Base-by-base conservation (phyloP, 768 basidiomycete species). In the Boletus sp. region DNA sequence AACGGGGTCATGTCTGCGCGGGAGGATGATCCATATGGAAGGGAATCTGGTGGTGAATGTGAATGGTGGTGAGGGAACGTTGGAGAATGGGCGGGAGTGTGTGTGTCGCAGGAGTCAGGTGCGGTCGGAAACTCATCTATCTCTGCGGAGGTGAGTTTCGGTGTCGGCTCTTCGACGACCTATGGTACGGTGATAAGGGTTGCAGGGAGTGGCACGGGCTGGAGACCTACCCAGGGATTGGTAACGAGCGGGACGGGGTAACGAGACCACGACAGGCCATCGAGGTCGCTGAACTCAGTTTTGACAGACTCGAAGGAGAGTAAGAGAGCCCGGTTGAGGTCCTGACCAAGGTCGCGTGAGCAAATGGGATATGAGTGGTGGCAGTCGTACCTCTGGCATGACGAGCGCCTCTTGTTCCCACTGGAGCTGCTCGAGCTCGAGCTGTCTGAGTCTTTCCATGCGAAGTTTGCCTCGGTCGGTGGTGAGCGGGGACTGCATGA, bases 201-300 rank as follows among this genome's bases (percentile, higher is more conserved):
- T 9, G 38, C 25, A 25, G 6, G 7, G 37, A 3, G 64, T 33
- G 45, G 51, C 47, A 35, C 27, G 5, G 25, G 23, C 4, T 15
- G n/a, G 21, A 34, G 21, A 61, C 65, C 5, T 44, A 71, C 70
- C 62, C 62, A 63, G 7, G 65, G 54, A 37, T 62, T 64, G 21
- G 56, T 70, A 21, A 60, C 65, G 44, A 61, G 55, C 5, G 67
- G 68, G 8, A 73, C 70, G 5, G 72, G 70, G 29, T 71, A 67
- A 42, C 70, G 71, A 17, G 75, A 66, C 83, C 82, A 82, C 35
- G 76, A 74, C 34, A 82, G 67, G 0, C 83, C 83, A 51, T 85
- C 83, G 15, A 85, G 74, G 65, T 85, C 83, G 51, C 75, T 73
- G 61, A 84, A 85, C 57, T 85, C 83, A 8, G 78, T 78, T 56